Conservation (phyloP, 2,329 filamentous ascomycete genomes). For the Nemania sp. region DNA sequence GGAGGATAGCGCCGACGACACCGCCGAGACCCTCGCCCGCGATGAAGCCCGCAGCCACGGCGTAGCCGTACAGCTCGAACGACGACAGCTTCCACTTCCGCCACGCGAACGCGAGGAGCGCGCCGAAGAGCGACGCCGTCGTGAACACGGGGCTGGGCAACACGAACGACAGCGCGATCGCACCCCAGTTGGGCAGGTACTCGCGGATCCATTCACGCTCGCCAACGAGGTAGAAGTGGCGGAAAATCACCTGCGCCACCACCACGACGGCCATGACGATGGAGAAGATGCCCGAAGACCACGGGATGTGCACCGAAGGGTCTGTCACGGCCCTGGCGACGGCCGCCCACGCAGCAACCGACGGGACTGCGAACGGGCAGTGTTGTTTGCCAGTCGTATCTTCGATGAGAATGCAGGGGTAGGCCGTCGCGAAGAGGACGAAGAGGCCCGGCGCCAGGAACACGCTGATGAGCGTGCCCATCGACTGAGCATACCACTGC, state of each 20-base stretch:
- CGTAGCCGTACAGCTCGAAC: slow-evolving; percentile 64
- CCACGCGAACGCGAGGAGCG: slow-evolving; percentile 58
- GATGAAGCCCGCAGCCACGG: slow-evolving; percentile 63
- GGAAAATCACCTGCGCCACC: slow-evolving; percentile 55
- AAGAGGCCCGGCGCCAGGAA: slow-evolving; percentile 71
- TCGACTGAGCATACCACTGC: slow-evolving; percentile 68
- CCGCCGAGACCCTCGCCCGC: slow-evolving; percentile 67
- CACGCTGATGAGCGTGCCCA: slow-evolving; percentile 66
- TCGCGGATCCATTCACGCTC: slow-evolving; percentile 56
- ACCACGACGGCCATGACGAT: slow-evolving; percentile 59
- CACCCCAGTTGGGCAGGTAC: slow-evolving; percentile 67
- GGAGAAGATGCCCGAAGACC: slow-evolving; percentile 60
- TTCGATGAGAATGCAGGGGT: slow-evolving; percentile 71
- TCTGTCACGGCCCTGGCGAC: slow-evolving; percentile 66
- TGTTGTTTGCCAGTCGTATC: slow-evolving; percentile 47
- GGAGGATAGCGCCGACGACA: slow-evolving; percentile 56
- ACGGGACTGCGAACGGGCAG: slow-evolving; percentile 66
- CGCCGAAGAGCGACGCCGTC: slow-evolving; percentile 62
- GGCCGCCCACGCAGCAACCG: slow-evolving; percentile 68
- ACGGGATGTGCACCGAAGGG: slow-evolving; percentile 59
- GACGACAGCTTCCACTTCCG: slow-evolving; percentile 54
- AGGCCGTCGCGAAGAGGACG: slow-evolving; percentile 68
- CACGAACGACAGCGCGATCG: slow-evolving; percentile 62
- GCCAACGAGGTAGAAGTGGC: slow-evolving; percentile 60
- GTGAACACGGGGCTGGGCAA: slow-evolving; percentile 61